Evolutionary conservation across 2,329 filamentous ascomycete genomes (phyloP).

Genomic region (Botrytis squamosa): DNA sequence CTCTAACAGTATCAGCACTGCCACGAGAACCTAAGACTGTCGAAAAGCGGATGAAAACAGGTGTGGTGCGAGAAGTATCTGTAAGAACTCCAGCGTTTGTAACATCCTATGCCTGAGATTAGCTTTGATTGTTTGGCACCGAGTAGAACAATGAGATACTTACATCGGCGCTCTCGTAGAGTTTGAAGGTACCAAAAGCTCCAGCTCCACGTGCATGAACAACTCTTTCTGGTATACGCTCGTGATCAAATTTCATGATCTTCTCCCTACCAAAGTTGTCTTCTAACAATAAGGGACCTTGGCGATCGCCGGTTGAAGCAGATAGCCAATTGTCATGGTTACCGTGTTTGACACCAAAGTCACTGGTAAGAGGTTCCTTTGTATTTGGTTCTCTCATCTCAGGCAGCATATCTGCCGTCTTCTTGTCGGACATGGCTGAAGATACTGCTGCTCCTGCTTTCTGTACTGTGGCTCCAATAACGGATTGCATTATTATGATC

Average conservation of each 20-base stretch:
- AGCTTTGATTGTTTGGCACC: background rate
- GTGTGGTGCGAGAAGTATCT: conserved; percentile 65
- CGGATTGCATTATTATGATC: conserved; percentile 17
- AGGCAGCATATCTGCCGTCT: conserved; percentile 32
- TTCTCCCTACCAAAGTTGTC: conserved; percentile 73
- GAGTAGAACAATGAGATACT: background rate
- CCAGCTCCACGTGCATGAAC: conserved; percentile 65
- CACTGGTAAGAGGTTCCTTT: conserved; percentile 66
- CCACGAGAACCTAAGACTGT: conserved; percentile 74
- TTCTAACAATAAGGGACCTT: conserved; percentile 68
- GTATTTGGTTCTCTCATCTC: conserved; percentile 58
- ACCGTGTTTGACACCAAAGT: conserved; percentile 71
- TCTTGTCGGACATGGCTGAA: conserved; percentile 34
- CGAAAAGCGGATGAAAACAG: conserved; percentile 71
- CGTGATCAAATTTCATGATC: conserved; percentile 74
- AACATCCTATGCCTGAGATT: conserved; percentile 40
- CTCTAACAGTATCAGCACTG: conserved; percentile 78
- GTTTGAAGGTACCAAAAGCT: conserved; percentile 65
- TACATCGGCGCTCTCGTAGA: conserved; percentile 59
- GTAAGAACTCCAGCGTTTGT: conserved; percentile 64
- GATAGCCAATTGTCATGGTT: conserved; percentile 79
- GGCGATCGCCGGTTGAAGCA: conserved; percentile 58
- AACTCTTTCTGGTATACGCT: conserved; percentile 63
- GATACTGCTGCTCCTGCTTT: conserved; percentile 31
- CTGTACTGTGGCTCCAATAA: conserved; percentile 23